Percentiles rank a stretch among this genome's conserved stretches.
Conservation (phyloP, 495 filamentous ascomycete species). For the Chaetomium fimeti region DNA sequence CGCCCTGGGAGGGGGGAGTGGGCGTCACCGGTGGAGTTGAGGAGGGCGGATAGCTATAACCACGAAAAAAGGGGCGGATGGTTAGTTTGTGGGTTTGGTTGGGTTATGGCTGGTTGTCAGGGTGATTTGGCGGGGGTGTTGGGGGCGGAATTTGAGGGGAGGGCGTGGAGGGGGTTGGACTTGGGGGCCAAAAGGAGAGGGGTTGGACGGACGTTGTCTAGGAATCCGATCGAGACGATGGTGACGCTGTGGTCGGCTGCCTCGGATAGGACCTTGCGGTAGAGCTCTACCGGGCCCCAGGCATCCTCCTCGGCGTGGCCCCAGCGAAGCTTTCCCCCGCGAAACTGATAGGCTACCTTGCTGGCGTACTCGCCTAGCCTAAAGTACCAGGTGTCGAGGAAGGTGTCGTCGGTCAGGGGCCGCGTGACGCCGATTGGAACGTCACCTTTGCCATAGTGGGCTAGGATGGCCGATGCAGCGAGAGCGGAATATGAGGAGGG, state of each 20-base stretch:
- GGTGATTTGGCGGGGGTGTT: neutral
- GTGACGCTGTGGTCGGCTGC: conserved; percentile 42
- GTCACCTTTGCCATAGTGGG: conserved; percentile 41
- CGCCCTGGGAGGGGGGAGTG: conserved; percentile 37
- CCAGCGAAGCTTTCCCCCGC: conserved; percentile 32
- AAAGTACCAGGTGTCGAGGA: conserved; percentile 42
- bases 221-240: conserved; percentile 46
- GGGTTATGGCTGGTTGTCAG: neutral
- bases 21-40: conserved; percentile 41
- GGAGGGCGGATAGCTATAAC: conserved; percentile 40
- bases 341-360: conserved; percentile 46
- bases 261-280: conserved; percentile 42
- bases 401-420: conserved; percentile 43
- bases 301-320: conserved; percentile 38
- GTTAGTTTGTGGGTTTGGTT: neutral
- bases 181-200: too few species aligned
- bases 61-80: too few species aligned
- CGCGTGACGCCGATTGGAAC: conserved; percentile 43
- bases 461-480: conserved; percentile 43
- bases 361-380: conserved; percentile 35
- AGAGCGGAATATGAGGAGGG: conserved; percentile 45
- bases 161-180: neutral
- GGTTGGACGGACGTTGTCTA: conserved; percentile 40
- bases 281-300: conserved; percentile 45
- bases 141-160: neutral